These are phyloP conservation scores for Carpinus viminea DNA, from an alignment of 306 rosid species.

Conservation along the genomic window DNA sequence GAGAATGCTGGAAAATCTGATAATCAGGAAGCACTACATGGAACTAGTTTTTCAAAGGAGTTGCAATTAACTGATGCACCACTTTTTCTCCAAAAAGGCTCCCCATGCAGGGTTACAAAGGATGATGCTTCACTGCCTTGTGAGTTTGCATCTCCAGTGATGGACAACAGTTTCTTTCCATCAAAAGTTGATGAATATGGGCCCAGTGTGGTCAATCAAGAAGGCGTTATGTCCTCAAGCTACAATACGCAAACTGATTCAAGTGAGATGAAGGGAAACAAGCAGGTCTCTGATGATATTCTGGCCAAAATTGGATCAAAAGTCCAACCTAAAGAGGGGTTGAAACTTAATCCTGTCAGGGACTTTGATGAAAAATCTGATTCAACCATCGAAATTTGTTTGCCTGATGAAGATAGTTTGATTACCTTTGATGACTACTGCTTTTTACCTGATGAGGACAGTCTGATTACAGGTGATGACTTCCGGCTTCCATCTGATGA, in stretches of 20 bases:
- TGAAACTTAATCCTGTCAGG: conserved; percentile 26
- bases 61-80: conserved; percentile 14
- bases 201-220: conserved; percentile 16
- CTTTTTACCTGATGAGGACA: conserved; percentile 28
- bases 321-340: conserved; percentile 24
- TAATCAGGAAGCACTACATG: conserved; percentile 12
- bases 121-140: neutral
- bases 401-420: conserved; percentile 68
- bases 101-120: conserved; percentile 18
- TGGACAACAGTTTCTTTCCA: conserved; percentile 9
- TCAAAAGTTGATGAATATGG: conserved; percentile 24
- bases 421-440: conserved; percentile 44
- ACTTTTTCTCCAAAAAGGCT: conserved; percentile 6
- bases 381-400: conserved; percentile 30
- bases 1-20: conserved; percentile 9
- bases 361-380: conserved; percentile 26
- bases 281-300: conserved; percentile 11
- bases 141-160: conserved; percentile 14
- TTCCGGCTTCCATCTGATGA: conserved; percentile 29
- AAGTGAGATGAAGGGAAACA: conserved; percentile 18
- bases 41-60: neutral
- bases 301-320: conserved; percentile 1
- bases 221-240: conserved; percentile 16
- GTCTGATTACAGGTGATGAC: conserved; percentile 27
- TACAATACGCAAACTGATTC: conserved; percentile 15